Evolutionary conservation across 768 basidiomycete genomes (phyloP).

Genomic region (Pluteus cervinus): DNA sequence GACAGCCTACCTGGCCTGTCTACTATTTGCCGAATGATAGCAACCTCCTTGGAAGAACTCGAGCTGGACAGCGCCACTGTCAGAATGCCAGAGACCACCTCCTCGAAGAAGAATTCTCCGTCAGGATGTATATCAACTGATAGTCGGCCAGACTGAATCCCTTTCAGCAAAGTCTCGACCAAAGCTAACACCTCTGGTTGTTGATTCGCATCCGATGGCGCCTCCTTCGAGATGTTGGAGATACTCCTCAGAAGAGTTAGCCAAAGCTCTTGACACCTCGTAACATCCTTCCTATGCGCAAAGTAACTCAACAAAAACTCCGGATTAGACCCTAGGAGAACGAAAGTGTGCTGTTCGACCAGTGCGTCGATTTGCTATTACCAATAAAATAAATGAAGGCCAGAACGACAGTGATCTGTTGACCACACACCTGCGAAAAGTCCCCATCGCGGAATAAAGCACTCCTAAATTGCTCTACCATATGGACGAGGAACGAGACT

Average conservation of each 20-base stretch:
- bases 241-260: slow-evolving; percentile 38
- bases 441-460: slow-evolving; percentile 38
- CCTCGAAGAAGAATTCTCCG: too few relatives aligned
- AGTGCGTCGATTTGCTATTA: slow-evolving; percentile 41
- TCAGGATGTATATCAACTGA: too few relatives aligned
- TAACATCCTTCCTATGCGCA: slow-evolving; percentile 30
- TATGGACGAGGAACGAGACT: slow-evolving; percentile 28
- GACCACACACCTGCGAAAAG: slow-evolving; percentile 38
- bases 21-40: too few relatives aligned
- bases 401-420: neutral
- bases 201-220: slow-evolving; percentile 12
- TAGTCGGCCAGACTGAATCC: too few relatives aligned
- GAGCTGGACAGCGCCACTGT: too few relatives aligned
- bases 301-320: slow-evolving; percentile 55
- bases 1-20: too few relatives aligned
- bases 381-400: neutral
- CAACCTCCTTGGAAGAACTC: too few relatives aligned
- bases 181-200: too few relatives aligned
- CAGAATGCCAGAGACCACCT: too few relatives aligned
- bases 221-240: slow-evolving; percentile 24
- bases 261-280: slow-evolving; percentile 34
- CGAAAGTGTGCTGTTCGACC: slow-evolving; percentile 28
- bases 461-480: slow-evolving; percentile 48
- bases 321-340: slow-evolving; percentile 8
- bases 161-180: too few relatives aligned